Base-by-base conservation (phyloP, 1,284 basidiomycete species). In the Xerocomus minutiporus region DNA sequence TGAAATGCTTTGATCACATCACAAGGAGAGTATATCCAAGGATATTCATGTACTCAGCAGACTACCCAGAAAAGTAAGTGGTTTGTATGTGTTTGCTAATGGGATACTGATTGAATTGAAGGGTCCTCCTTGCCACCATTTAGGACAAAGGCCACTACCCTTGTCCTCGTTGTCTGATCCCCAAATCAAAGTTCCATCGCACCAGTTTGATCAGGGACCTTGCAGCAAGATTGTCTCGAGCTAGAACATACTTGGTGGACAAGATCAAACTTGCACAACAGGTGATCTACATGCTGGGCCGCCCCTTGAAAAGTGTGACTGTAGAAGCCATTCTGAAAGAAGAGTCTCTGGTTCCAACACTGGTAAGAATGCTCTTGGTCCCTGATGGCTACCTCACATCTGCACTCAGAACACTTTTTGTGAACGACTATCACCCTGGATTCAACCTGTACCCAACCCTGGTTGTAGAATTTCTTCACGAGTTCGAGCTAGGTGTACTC, bases 1-100 rank as follows among this genome's bases (percentile, higher is more conserved):
- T 56, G 0, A 46, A 48, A 15, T 56, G 54, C 17, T 52, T 46
- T 13, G 39, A 56, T 5, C 34, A 47, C 9, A n/a, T n/a, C n/a
- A n/a, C n/a, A n/a, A n/a, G n/a, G n/a, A n/a, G n/a, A n/a, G n/a
- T n/a, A n/a, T n/a, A n/a, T n/a, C n/a, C n/a, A n/a, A n/a, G n/a
- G n/a, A n/a, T n/a, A n/a, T n/a, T 29, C 29, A 29, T n/a, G n/a
- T 45, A 35, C 11, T 45, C 44, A 7, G 44, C 44, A 2, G 31
- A 45, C 20, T 45, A 45, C 20, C 44, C 44, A 4, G 31, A 45
- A 34, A 45, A 45, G 44, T 45, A n/a, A 44, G 42, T n/a, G 15
- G 9, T 17, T 36, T 13, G 11, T 15, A 34, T 34, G 12, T 12
- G 8, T 8, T 13, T 34, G 32, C 12, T 34, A 12, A 15, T 13